Evolutionary conservation across 768 basidiomycete species (phyloP), one percentile per base, ranked within the genome.

Genomic region (Brasilioporus rufonigricans): DNA sequence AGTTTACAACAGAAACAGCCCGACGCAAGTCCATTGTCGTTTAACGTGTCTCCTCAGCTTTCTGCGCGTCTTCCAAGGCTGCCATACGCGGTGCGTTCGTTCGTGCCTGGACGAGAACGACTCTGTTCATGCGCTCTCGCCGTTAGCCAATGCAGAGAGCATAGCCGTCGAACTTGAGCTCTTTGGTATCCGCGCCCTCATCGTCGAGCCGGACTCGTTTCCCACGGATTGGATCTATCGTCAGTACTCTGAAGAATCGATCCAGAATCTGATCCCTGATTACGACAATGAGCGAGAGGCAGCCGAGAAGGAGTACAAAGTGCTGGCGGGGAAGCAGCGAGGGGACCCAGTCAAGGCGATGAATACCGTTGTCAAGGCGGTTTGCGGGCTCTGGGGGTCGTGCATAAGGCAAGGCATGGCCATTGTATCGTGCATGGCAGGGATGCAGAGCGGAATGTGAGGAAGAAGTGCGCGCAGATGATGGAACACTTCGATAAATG

Each of bases 291-390:
- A 77, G 46, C 78, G 83, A 38, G 62, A 64, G 27, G 53, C 58
- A 11, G 70, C 69, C 43, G 52, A 60, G 4, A 63, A 60, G n/a
- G 60, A 65, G 12, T 81, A 76, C 51, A 57, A 48, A 7, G 58
- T 68, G 1, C 58, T 80, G 1, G 64, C 76, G 6, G 79, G 80
- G 7, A 74, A 69, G n/a, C 78, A 82, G 60, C 73, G 66, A 19
- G 83, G 84, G 0, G 83, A 86, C 62, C 85, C 85, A 0, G 65
- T 68, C 44, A 84, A 83, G 63, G 86, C 80, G 1, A 82, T 83
- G 75, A 74, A 80, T 38, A 60, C 73, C 14, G 63, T 76, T 48
- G 75, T 76, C 39, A 75, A 77, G 48, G 71, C 71, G 33, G 65
- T 80, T 16, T 66, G 74, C 56, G 82, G 81, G 9, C n/a, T n/a